Percentiles rank a stretch among this genome's conserved stretches.
Evolutionary conservation across 1,284 basidiomycete species (phyloP).

Genomic region (Heterobasidion irregulare): DNA sequence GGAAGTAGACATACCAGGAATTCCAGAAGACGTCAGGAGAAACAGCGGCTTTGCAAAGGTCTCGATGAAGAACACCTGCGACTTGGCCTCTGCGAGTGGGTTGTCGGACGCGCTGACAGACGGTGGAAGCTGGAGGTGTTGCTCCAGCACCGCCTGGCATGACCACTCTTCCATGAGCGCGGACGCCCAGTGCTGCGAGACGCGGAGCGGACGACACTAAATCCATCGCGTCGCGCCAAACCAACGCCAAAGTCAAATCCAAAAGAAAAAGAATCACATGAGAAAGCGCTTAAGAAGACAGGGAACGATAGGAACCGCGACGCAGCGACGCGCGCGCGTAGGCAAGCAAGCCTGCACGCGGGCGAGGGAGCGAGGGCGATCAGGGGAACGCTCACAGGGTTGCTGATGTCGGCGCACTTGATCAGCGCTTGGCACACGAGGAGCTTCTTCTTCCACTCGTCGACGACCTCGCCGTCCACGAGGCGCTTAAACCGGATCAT

Average conservation of each 20-base stretch:
- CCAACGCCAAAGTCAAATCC: background rate
- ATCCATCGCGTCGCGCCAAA: background rate
- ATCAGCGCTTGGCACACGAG: constrained; percentile 86
- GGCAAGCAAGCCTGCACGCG: too few species aligned
- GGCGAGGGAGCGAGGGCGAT: background rate
- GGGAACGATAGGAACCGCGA: background rate
- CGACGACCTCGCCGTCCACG: constrained; percentile 31
- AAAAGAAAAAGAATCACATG: background rate
- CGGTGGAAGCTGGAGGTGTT: constrained; percentile 67
- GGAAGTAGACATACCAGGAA: constrained; percentile 53
- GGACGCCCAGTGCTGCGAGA: constrained; percentile 86
- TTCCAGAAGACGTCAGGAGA: constrained; percentile 58
- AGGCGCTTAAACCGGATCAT: constrained; percentile 56
- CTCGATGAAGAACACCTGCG: constrained; percentile 87
- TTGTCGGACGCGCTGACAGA: constrained; percentile 59
- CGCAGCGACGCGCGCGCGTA: too few species aligned
- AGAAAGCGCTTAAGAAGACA: background rate
- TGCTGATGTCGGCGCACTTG: constrained; percentile 96
- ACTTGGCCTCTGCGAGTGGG: constrained; percentile 69
- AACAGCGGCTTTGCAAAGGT: constrained; percentile 80
- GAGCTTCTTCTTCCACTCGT: constrained; percentile 45
- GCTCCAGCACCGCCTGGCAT: constrained; percentile 77
- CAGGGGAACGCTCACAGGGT: constrained; percentile 60
- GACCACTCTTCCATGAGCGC: constrained; percentile 87
- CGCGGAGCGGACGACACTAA: constrained; percentile 83